These are phyloP conservation scores for Spiraea crenata DNA, from an alignment of 331 rosid species.

Conservation along the genomic window DNA sequence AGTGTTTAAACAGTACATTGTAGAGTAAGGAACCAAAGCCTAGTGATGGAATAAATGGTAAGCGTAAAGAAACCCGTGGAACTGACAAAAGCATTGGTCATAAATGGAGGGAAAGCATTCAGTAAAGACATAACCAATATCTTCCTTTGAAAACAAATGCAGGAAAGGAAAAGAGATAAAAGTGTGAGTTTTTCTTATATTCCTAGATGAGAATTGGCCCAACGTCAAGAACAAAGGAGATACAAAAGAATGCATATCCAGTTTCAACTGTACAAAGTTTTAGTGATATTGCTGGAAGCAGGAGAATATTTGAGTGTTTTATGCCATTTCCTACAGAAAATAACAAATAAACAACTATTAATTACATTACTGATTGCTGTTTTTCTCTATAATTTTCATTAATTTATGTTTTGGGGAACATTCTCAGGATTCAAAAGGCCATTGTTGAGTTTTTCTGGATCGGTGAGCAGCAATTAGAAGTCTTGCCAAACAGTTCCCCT, in stretches of 20 bases:
- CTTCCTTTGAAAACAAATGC: background rate
- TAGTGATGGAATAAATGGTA: slow-evolving; percentile 5
- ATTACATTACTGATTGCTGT: background rate
- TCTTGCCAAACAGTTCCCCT: slow-evolving; percentile 32
- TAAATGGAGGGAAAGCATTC: background rate
- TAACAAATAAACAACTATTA: background rate
- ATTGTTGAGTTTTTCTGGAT: slow-evolving; percentile 81
- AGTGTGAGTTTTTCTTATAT: background rate
- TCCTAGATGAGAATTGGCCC: background rate
- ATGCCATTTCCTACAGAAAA: background rate
- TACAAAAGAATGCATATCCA: slow-evolving; percentile 3
- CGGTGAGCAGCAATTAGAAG: slow-evolving; percentile 59
- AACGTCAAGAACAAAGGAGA: background rate
- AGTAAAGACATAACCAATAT: background rate
- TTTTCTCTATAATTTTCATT: background rate
- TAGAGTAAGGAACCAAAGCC: background rate
- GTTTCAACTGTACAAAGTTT: background rate
- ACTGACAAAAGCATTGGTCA: background rate
- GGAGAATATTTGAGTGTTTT: background rate
- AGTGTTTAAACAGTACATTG: background rate
- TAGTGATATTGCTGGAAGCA: background rate
- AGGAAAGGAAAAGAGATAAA: background rate
- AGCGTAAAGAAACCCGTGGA: background rate
- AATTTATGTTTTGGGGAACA: slow-evolving; percentile 15
- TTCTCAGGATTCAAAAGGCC: slow-evolving; percentile 70